Percentiles rank a stretch among this genome's conserved stretches.
These are phyloP conservation scores for Lippia alba DNA, from an alignment of 305 asterid genomes.

Conservation along the genomic window DNA sequence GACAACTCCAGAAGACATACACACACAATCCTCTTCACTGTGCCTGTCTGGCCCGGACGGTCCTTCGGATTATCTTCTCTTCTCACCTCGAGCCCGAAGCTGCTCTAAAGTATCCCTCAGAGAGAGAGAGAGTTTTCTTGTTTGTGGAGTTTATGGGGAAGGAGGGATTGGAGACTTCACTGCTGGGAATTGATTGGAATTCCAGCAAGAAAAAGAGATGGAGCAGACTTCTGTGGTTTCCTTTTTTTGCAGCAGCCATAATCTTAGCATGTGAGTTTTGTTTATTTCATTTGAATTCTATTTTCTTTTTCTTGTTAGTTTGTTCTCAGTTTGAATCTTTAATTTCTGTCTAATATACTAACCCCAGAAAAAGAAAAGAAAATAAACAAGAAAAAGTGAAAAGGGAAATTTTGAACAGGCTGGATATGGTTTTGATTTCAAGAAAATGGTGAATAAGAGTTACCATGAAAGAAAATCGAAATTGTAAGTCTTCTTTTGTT, in stretches of 20 bases:
- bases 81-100: too few relatives aligned
- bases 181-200: constrained; percentile 24
- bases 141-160: constrained; percentile 28
- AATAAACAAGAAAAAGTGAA: neutral
- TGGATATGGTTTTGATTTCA: neutral
- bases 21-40: neutral
- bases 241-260: constrained; percentile 33
- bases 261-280: constrained; percentile 52
- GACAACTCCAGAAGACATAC: neutral
- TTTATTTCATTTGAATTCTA: neutral
- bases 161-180: constrained; percentile 17
- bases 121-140: neutral
- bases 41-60: neutral
- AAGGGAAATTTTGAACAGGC: neutral
- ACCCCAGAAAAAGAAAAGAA: too few relatives aligned
- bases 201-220: constrained; percentile 35
- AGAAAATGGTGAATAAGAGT: too few relatives aligned
- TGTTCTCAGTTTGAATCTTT: neutral
- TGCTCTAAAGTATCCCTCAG: too few relatives aligned
- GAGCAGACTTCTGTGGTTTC: constrained; percentile 33
- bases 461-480: too few relatives aligned
- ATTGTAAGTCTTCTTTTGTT: neutral
- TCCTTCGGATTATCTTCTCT: too few relatives aligned
- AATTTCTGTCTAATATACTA: neutral
- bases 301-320: neutral